Evolutionary conservation across 2,329 filamentous ascomycete genomes (phyloP), one percentile per base, ranked within the genome.

Genomic region (Aureobasidium sp.): DNA sequence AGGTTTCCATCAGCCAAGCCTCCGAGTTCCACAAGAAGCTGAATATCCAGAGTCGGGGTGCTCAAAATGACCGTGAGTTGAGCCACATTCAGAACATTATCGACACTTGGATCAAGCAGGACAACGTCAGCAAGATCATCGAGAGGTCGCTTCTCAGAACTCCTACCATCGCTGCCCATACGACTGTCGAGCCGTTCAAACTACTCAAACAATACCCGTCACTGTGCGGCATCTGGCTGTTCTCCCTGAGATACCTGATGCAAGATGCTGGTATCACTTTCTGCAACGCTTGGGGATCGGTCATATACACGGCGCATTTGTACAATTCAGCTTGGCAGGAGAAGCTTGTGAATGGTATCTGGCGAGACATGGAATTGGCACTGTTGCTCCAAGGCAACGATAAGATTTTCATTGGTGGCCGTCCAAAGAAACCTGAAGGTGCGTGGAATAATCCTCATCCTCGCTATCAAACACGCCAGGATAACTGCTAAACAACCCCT

Each of bases 91-190:
- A 37, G 32, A 20, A 36, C 32, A 15, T 36, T n/a, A 52, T 52
- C 20, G 48, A 52, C n/a, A 52, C 34, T 7, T 52, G 32, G 48
- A 37, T 52, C 48, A 52, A 52, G 48, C 48, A 52, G 29, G 48
- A 52, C 12, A 26, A 36, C 6, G 48, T 52, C 15, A 52, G 26
- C n/a, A 52, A 26, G 17, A 37, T 52, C 9, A 52, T 52, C 32
- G 48, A 36, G 20, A 26, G 9, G 15, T 52, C 48, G 7, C 48
- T 52, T 39, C 48, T 12, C 24, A 5, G 34, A 2, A 39, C 15
- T 2, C 48, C 46, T 15, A 9, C n/a, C 8, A 52, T 52, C 29
- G 48, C 17, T 17, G 2, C n/a, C 1, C 48, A 52, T 9, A 39
- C 17, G 2, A 7, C n/a, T 37, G 48, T n/a, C 26, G 48, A 36